Evolutionary conservation across 2,329 filamentous ascomycete species (phyloP), one percentile per base, ranked within the genome.

Genomic region (Pseudocercospora ulei): DNA sequence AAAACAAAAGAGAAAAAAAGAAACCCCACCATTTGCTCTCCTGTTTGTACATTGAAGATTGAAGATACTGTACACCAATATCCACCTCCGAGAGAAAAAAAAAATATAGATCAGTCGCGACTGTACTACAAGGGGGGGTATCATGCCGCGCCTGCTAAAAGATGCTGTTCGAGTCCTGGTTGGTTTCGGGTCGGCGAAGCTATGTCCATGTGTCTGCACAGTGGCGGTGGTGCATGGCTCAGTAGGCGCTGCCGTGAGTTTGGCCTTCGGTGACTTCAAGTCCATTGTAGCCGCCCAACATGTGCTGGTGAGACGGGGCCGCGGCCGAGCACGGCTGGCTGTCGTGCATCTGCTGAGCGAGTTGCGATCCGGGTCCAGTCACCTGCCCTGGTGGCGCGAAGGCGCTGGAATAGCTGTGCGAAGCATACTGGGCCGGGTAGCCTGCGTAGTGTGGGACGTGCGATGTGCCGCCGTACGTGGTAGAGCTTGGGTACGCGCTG

Each of bases 361-460:
- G 29, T 29, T 42, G 38, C 7, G 39, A 35, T n/a, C 30, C 25
- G 20, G 40, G 37, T 20, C 41, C 44, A 6, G 38, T 43, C 3
- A 43, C 33, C 24, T 51, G 48, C n/a, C 38, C 25, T 13, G 42
- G 33, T 16, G 45, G 44, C 16, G 35, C 14, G 19, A 45, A 47
- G 13, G 18, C 36, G 28, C 38, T 44, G 23, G 34, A 43, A 39
- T 38, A 43, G 27, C 23, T 43, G 43, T 38, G 46, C 14, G 34
- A 43, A 7, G 50, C 34, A 19, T 51, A 54, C 3, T 46, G 46
- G 23, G 45, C 26, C 11, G 43, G 35, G 19, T 49, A 54, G 5
- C 35, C 37, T 11, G 41, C 37, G 17, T 56, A 56, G 24, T 54
- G 54, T 11, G 53, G 46, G 20, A 49, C 39, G 7, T 54, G 53